A percentile compares a stretch with the other conserved stretches of the same genome.
These are phyloP conservation scores for Pyrenochaeta sp. DNA, from an alignment of 2,329 filamentous ascomycete genomes.

Conservation along the genomic window DNA sequence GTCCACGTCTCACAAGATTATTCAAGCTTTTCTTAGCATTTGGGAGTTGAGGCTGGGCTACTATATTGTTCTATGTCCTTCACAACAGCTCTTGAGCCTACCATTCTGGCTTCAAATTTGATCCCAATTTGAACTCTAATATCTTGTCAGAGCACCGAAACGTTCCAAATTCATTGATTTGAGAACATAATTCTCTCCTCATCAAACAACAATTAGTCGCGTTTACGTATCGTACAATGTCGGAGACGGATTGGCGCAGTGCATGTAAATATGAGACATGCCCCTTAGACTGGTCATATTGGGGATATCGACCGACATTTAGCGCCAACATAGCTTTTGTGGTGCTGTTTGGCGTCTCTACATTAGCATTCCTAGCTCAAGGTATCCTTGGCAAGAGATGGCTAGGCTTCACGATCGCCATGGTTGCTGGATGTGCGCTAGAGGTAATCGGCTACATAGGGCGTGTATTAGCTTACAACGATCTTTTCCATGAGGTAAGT, in stretches of 20 bases:
- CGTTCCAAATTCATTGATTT: too few relatives aligned
- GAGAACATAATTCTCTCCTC: too few relatives aligned
- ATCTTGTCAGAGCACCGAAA: too few relatives aligned
- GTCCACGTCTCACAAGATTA: too few relatives aligned
- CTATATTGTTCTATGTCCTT: too few relatives aligned
- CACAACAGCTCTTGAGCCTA: too few relatives aligned
- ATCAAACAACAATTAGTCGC: not conserved
- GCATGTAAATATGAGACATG: constrained; percentile 50
- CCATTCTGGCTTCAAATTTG: too few relatives aligned
- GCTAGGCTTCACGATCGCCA: constrained; percentile 55
- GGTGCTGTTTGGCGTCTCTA: constrained; percentile 53
- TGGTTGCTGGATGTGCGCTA: constrained; percentile 63
- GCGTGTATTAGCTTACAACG: constrained; percentile 63
- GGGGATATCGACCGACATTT: constrained; percentile 54
- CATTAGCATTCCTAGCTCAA: constrained; percentile 48
- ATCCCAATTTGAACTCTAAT: too few relatives aligned
- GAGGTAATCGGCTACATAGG: constrained; percentile 71
- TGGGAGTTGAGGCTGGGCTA: too few relatives aligned
- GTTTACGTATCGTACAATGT: not conserved
- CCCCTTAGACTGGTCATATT: constrained; percentile 50
- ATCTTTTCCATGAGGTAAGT: constrained; percentile 61
- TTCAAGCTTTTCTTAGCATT: too few relatives aligned
- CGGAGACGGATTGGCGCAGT: not conserved
- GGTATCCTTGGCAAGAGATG: constrained; percentile 48
- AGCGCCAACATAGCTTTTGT: constrained; percentile 52